These are phyloP conservation scores for Solanum hybrid DNA, from an alignment of 305 asterid species.

Conservation along the genomic window DNA sequence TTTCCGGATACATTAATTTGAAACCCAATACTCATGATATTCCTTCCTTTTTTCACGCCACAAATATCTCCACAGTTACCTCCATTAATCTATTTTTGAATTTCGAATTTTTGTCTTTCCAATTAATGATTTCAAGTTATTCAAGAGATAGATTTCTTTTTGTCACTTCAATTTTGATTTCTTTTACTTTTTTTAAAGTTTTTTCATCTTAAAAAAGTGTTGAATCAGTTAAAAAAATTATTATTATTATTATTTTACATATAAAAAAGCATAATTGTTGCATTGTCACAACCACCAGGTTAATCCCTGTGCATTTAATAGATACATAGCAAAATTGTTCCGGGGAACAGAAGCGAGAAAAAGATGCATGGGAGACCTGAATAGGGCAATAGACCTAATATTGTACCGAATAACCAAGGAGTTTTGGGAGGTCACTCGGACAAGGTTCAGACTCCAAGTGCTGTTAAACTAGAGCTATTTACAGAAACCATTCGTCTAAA, in stretches of 20 bases:
- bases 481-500: background rate
- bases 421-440: background rate
- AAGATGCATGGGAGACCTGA: background rate
- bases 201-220: no score
- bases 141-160: no score
- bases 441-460: background rate
- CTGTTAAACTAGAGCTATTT: background rate
- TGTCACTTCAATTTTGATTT: no score
- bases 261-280: background rate
- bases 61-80: no score
- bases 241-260: background rate
- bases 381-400: background rate
- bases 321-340: background rate
- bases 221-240: no score
- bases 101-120: no score
- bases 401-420: background rate
- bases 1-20: no score
- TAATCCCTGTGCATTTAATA: background rate
- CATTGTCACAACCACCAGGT: background rate
- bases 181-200: no score
- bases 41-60: no score
- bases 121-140: no score
- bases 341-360: background rate
- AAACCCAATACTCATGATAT: no score
- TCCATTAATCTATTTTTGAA: no score